Conservation (phyloP, 1,284 basidiomycete species). For the Sanghuangporus sanghuang region DNA sequence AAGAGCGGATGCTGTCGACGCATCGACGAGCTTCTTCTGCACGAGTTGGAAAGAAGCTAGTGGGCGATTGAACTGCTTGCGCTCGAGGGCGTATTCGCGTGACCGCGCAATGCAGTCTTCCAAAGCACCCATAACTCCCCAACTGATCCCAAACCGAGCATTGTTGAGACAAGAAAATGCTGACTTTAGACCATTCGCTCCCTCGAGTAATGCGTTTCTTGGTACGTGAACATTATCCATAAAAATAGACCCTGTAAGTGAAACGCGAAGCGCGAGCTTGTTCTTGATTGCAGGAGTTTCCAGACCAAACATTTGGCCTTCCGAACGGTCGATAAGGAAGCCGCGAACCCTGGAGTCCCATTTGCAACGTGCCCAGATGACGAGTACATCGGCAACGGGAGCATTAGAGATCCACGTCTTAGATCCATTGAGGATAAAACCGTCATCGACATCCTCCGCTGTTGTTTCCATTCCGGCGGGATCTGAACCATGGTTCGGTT, state of each 20-base stretch:
- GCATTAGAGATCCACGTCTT: conserved; percentile 98
- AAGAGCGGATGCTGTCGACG: conserved; percentile 79
- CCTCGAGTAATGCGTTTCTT: conserved; percentile 71
- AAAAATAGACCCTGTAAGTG: conserved; percentile 90
- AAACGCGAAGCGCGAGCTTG: conserved; percentile 87
- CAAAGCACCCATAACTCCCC: conserved; percentile 92
- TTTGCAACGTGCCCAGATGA: conserved; percentile 93
- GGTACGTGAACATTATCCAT: conserved; percentile 79
- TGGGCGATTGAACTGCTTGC: conserved; percentile 86
- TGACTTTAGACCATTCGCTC: conserved; percentile 70
- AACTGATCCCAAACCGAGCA: conserved; percentile 86
- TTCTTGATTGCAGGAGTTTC: conserved; percentile 87
- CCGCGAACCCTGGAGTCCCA: conserved; percentile 93
- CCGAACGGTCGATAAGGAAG: conserved; percentile 89
- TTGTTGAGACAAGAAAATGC: conserved; percentile 92
- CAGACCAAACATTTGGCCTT: conserved; percentile 59
- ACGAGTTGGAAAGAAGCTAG: conserved; percentile 93
- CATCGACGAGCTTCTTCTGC: conserved; percentile 96
- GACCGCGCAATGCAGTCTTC: conserved; percentile 86
- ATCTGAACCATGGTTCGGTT: conserved; percentile 96
- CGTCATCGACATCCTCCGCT: conserved; percentile 81
- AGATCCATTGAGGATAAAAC: conserved; percentile 83
- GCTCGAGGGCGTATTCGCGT: conserved; percentile 83
- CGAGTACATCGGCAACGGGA: conserved; percentile 80
- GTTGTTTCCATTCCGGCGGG: conserved; percentile 92